phyloP scores from a whole-genome alignment of 306 rosid species.

The Comarum palustre region DNA sequence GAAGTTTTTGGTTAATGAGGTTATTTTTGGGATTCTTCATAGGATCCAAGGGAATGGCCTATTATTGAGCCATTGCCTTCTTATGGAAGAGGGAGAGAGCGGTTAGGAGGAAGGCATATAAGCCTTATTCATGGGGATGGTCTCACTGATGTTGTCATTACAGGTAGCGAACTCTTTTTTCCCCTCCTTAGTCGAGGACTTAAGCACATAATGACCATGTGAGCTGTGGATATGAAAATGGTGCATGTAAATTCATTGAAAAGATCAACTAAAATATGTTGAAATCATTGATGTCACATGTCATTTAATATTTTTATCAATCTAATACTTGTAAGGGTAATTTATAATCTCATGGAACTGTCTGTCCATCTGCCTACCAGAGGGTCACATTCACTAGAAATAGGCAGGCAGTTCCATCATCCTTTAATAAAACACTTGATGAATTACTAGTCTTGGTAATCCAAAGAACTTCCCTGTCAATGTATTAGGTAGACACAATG shows the following conservation, averaged over 20 bases:
- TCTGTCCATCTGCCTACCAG: not conserved
- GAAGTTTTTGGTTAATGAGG: not conserved
- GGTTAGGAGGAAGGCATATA: constrained; percentile 88
- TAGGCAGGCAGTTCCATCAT: not conserved
- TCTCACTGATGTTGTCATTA: constrained; percentile 74
- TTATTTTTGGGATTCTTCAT: constrained; percentile 1
- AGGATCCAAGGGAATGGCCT: constrained; percentile 89
- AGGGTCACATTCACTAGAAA: not conserved
- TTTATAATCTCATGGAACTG: not conserved
- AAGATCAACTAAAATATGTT: not conserved
- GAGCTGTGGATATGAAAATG: not conserved
- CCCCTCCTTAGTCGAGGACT: not conserved
- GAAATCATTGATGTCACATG: not conserved
- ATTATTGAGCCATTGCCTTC: constrained; percentile 82
- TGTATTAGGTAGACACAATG: not conserved
- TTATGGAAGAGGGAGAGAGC: constrained; percentile 96
- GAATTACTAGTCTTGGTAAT: not conserved
- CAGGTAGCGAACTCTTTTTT: constrained; percentile 43
- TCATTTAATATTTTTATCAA: not conserved
- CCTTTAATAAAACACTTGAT: not conserved
- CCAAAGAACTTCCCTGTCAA: not conserved
- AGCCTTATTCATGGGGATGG: constrained; percentile 95
- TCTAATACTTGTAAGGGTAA: not conserved
- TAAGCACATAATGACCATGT: not conserved
- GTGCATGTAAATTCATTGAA: not conserved